Conservation (phyloP, 2,329 filamentous ascomycete genomes). For the Fusarium coffeatum region DNA sequence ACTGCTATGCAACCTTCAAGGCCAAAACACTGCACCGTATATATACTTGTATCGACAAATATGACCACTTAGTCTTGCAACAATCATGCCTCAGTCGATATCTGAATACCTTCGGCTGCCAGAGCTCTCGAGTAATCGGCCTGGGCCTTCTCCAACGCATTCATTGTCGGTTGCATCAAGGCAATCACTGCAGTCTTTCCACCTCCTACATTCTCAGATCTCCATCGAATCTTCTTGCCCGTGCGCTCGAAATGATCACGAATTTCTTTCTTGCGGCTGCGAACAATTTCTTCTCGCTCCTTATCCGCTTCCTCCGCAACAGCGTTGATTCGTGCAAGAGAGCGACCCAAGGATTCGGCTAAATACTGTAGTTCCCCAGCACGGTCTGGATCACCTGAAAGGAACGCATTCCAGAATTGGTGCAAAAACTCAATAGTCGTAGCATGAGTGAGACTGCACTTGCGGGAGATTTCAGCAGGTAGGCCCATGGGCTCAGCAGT, state of each 20-base stretch:
- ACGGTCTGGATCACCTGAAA: conserved; percentile 86
- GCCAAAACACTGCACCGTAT: neutral
- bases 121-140: conserved; percentile 78
- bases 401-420: conserved; percentile 94
- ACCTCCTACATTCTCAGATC: conserved; percentile 75
- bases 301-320: conserved; percentile 84
- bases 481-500: conserved; percentile 65
- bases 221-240: conserved; percentile 77
- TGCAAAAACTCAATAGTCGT: conserved; percentile 96
- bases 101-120: conserved; percentile 68
- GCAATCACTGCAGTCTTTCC: conserved; percentile 80
- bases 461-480: conserved; percentile 66
- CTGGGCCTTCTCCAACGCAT: conserved; percentile 76
- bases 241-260: conserved; percentile 77
- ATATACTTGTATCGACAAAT: neutral
- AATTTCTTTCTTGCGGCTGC: conserved; percentile 75
- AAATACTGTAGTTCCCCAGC: conserved; percentile 84
- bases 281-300: conserved; percentile 75
- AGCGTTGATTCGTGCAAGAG: conserved; percentile 80
- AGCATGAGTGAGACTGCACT: conserved; percentile 79
- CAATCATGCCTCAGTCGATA: conserved; percentile 56
- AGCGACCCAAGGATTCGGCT: conserved; percentile 82
- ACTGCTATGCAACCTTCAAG: neutral
- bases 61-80: neutral
- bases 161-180: conserved; percentile 79